Evolutionary conservation across 2,329 filamentous ascomycete species (phyloP).

Genomic region (Harringtonia lauricola): DNA sequence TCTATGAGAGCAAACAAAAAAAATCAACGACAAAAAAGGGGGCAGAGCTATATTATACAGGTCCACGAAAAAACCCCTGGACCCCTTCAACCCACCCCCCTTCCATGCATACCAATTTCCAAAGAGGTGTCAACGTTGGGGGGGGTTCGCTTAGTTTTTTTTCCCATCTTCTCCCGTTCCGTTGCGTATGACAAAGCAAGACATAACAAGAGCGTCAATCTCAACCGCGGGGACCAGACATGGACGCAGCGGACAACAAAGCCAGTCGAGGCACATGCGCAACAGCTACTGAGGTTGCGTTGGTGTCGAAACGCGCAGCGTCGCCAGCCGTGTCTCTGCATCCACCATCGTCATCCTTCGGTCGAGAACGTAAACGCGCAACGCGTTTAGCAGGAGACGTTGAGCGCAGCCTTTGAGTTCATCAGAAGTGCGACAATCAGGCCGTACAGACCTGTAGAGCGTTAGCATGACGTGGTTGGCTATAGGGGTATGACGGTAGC

Average conservation of each 20-base stretch:
- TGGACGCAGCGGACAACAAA: too few relatives aligned
- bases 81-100: neutral
- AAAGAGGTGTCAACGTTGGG: neutral
- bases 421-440: conserved; percentile 97
- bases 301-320: too few relatives aligned
- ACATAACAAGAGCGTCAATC: too few relatives aligned
- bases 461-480: neutral
- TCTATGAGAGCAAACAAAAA: too few relatives aligned
- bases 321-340: too few relatives aligned
- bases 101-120: neutral
- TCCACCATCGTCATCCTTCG: neutral
- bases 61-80: neutral
- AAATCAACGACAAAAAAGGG: conserved; percentile 1
- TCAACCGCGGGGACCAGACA: too few relatives aligned
- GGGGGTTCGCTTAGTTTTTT: neutral
- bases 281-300: too few relatives aligned
- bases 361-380: neutral
- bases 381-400: conserved; percentile 47
- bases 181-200: too few relatives aligned
- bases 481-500: neutral
- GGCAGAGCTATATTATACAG: conserved; percentile 4
- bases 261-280: too few relatives aligned
- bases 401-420: conserved; percentile 81
- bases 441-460: conserved; percentile 76
- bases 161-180: conserved; percentile 11